These are phyloP conservation scores for Acacia acuminata DNA, from an alignment of 306 rosid genomes.

Conservation along the genomic window DNA sequence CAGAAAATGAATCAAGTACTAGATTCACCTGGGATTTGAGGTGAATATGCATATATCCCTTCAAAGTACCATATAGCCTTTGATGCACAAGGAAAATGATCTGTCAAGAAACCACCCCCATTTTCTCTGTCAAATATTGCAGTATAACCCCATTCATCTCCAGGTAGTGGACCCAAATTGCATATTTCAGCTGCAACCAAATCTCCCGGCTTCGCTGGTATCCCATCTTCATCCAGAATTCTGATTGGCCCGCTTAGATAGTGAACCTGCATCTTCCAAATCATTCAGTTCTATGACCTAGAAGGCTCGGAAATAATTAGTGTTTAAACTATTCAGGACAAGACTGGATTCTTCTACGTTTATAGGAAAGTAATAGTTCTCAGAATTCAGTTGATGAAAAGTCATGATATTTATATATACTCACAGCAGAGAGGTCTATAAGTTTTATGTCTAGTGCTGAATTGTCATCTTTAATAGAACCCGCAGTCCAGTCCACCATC, in stretches of 20 bases:
- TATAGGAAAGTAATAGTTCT: not conserved
- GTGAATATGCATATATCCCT: conserved; percentile 88
- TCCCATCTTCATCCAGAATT: conserved; percentile 67
- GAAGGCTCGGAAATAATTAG: not conserved
- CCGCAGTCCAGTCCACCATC: conserved; percentile 88
- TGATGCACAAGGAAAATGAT: conserved; percentile 86
- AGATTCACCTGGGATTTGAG: conserved; percentile 86
- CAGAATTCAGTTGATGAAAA: not conserved
- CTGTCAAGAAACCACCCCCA: conserved; percentile 89
- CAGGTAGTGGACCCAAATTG: conserved; percentile 90
- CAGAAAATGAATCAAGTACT: not conserved
- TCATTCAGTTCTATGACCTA: not conserved
- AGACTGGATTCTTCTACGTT: not conserved
- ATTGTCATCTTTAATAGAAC: conserved; percentile 62
- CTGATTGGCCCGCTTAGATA: conserved; percentile 86
- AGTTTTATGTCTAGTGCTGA: conserved; percentile 67
- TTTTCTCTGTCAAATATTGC: conserved; percentile 93
- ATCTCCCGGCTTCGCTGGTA: conserved; percentile 86
- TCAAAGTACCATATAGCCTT: conserved; percentile 93
- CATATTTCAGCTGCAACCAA: conserved; percentile 81
- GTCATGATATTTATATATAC: conserved; percentile 21
- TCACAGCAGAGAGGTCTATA: conserved; percentile 69
- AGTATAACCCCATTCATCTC: conserved; percentile 95
- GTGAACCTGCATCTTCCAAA: conserved; percentile 53
- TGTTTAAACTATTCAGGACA: not conserved